These are phyloP conservation scores for Brassica nigra DNA, from an alignment of 345 rosid genomes.

Conservation along the genomic window DNA sequence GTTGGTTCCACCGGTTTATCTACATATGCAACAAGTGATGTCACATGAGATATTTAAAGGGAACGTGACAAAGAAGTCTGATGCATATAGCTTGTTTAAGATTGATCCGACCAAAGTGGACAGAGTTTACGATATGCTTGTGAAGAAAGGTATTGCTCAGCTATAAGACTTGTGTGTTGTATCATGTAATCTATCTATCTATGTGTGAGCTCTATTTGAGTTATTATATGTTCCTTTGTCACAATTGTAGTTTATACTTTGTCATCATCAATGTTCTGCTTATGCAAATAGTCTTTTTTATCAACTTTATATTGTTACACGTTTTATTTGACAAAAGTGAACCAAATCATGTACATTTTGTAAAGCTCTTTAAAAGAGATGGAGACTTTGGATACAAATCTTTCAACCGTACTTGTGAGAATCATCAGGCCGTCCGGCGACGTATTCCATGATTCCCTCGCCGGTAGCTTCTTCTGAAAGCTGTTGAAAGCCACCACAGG, in stretches of 20 bases:
- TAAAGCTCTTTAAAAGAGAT: neutral
- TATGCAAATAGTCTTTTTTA: neutral
- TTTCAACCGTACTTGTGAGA: slow-evolving; percentile 28
- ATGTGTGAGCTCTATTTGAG: slow-evolving; percentile 28
- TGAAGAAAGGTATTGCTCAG: slow-evolving; percentile 86
- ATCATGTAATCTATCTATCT: slow-evolving; percentile 17
- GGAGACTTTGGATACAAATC: neutral
- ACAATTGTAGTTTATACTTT: slow-evolving; percentile 14
- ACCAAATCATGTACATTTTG: slow-evolving; percentile 24
- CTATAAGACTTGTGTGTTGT: slow-evolving; percentile 42
- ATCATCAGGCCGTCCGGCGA: slow-evolving; percentile 51
- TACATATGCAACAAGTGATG: slow-evolving; percentile 83
- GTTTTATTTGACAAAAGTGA: slow-evolving; percentile 16
- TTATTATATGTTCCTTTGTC: slow-evolving; percentile 13
- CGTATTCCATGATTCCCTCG: slow-evolving; percentile 67
- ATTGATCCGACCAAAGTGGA: slow-evolving; percentile 80
- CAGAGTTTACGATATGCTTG: slow-evolving; percentile 86
- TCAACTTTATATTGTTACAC: slow-evolving; percentile 9
- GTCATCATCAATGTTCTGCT: neutral
- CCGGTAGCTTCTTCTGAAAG: slow-evolving; percentile 49
- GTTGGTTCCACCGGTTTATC: slow-evolving; percentile 75
- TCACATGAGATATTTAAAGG: slow-evolving; percentile 77
- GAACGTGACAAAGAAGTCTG: slow-evolving; percentile 67
- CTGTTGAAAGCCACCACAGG: slow-evolving; percentile 69
- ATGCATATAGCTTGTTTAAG: slow-evolving; percentile 27